Conservation (phyloP, 257 asterid genomes). For the Avicennia marina region DNA sequence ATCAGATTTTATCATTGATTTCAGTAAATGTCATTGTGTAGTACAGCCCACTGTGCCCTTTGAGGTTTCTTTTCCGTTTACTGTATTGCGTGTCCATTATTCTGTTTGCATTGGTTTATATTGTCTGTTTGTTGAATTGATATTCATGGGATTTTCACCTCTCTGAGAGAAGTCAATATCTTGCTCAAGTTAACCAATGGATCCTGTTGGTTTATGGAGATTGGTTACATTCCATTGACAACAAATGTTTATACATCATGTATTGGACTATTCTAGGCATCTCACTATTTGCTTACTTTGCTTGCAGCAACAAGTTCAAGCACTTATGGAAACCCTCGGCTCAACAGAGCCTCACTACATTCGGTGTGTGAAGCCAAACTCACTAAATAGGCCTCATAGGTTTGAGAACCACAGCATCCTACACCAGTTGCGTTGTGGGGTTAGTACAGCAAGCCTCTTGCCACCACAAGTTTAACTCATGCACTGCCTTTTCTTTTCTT, state of each 20-base stretch:
- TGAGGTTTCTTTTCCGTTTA: slow-evolving; percentile 7
- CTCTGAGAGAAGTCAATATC: slow-evolving; percentile 8
- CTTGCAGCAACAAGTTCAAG: slow-evolving; percentile 96
- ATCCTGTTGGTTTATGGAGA: slow-evolving; percentile 8
- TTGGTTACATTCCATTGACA: slow-evolving; percentile 6
- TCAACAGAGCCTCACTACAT: slow-evolving; percentile 96
- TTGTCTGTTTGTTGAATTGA: not conserved
- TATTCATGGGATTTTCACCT: slow-evolving; percentile 7
- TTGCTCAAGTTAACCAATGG: slow-evolving; percentile 9
- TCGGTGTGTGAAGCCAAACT: slow-evolving; percentile 98
- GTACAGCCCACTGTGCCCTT: not conserved
- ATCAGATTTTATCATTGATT: no score
- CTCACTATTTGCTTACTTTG: slow-evolving; percentile 23
- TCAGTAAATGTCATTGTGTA: no score
- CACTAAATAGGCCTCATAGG: slow-evolving; percentile 78
- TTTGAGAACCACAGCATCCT: slow-evolving; percentile 87
- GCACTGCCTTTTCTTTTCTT: slow-evolving; percentile 1
- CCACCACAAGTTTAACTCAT: slow-evolving; percentile 9
- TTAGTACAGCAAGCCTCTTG: slow-evolving; percentile 34
- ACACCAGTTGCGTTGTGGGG: slow-evolving; percentile 99
- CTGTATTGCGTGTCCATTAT: not conserved
- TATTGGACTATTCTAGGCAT: slow-evolving; percentile 5
- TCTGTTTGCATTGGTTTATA: not conserved
- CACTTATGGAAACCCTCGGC: slow-evolving; percentile 97
- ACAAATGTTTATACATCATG: not conserved